Percentiles rank a stretch among this genome's conserved stretches.
These are phyloP conservation scores for Entoloma clypeatum DNA, from an alignment of 1,284 basidiomycete genomes.

Conservation along the genomic window DNA sequence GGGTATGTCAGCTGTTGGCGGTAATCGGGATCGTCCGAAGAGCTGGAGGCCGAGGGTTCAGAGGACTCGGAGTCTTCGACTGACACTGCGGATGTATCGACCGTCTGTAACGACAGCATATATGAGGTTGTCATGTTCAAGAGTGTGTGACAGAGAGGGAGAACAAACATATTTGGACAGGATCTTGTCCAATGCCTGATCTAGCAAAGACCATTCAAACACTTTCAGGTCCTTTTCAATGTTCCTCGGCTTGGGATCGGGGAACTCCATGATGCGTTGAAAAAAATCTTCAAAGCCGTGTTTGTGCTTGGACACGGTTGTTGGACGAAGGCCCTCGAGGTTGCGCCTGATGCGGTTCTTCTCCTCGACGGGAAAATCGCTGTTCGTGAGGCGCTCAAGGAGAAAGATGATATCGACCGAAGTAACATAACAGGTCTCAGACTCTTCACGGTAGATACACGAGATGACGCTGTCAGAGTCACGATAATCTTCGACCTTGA, in stretches of 20 bases:
- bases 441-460: slow-evolving; percentile 86
- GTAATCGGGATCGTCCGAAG: slow-evolving; percentile 19
- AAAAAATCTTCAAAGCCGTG: slow-evolving; percentile 82
- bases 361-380: slow-evolving; percentile 88
- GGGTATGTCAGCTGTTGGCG: slow-evolving; percentile 11
- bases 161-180: slow-evolving; percentile 82
- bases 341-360: slow-evolving; percentile 96
- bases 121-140: background rate
- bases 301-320: slow-evolving; percentile 87
- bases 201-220: slow-evolving; percentile 86
- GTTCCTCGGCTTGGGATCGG: slow-evolving; percentile 89
- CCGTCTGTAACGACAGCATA: slow-evolving; percentile 33
- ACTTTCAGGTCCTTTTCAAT: slow-evolving; percentile 99
- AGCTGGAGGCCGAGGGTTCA: slow-evolving; percentile 32
- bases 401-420: slow-evolving; percentile 95
- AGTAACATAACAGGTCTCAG: slow-evolving; percentile 81
- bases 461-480: slow-evolving; percentile 68
- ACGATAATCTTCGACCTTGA: slow-evolving; percentile 57
- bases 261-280: slow-evolving; percentile 93
- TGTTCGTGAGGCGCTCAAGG: slow-evolving; percentile 83
- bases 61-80: slow-evolving; percentile 22
- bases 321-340: slow-evolving; percentile 88
- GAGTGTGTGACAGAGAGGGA: background rate
- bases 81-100: slow-evolving; percentile 37
- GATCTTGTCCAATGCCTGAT: slow-evolving; percentile 85